A percentile compares a stretch with the other conserved stretches of the same genome.
These are phyloP conservation scores for Globisporangium irregulare DNA, from an alignment of 352 stramenopile species.

Conservation along the genomic window DNA sequence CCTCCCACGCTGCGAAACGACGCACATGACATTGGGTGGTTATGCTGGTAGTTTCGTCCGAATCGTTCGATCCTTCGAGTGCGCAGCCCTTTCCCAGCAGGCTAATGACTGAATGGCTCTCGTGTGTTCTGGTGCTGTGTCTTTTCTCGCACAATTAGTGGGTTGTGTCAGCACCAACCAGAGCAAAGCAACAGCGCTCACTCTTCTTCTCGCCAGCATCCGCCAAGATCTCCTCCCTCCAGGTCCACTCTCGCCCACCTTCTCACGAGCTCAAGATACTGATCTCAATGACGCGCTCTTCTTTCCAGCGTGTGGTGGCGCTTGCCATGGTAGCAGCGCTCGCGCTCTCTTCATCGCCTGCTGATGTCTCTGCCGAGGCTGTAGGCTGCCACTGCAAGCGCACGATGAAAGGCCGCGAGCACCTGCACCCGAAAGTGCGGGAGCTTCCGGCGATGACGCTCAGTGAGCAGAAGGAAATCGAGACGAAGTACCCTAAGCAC, in stretches of 20 bases:
- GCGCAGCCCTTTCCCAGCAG: not conserved
- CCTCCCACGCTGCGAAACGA: not conserved
- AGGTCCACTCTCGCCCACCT: not conserved
- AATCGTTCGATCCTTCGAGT: not conserved
- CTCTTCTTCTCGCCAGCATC: slow-evolving; percentile 7
- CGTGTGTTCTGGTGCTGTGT: not conserved
- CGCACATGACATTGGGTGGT: not conserved
- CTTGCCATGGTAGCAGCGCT: slow-evolving; percentile 14
- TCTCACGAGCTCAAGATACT: not conserved
- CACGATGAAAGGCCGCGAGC: slow-evolving; percentile 74
- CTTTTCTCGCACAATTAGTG: not conserved
- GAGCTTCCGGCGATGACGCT: slow-evolving; percentile 42
- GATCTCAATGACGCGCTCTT: not conserved
- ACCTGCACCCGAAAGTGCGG: slow-evolving; percentile 53
- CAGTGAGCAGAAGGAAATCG: slow-evolving; percentile 30
- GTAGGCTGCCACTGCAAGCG: slow-evolving; percentile 49
- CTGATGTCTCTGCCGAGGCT: slow-evolving; percentile 1
- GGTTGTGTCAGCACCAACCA: too few relatives aligned
- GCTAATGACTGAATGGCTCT: not conserved
- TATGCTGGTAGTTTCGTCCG: not conserved
- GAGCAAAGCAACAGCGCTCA: not conserved
- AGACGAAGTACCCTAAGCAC: slow-evolving; percentile 40
- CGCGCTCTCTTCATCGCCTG: not conserved
- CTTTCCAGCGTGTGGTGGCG: slow-evolving; percentile 2
- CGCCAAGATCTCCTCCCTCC: not conserved